Base-by-base conservation (phyloP, 2,329 filamentous ascomycete genomes). In the Pyrenochaeta sp. region DNA sequence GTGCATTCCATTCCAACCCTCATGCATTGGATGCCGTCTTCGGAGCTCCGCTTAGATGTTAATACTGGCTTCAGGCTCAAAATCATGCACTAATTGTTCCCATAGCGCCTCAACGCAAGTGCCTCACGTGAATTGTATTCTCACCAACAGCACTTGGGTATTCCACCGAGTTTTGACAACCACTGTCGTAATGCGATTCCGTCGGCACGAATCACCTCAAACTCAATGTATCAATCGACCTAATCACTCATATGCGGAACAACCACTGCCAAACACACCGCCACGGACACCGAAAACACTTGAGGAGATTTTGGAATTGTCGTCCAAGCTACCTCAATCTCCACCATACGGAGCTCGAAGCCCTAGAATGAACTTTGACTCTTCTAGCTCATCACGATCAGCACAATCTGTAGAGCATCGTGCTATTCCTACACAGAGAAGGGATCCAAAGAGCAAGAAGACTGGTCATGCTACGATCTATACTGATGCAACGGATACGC, bases 401-500 rank as follows among this genome's bases (percentile, higher is more conserved):
- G 40, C 17, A 11, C 17, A 23, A 18, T 40, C 35, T 33, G 17
- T 51, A 42, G 27, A 54, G 30, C 14, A 45, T 7, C 17, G 29
- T 23, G n/a, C 18, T 3, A 14, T 21, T 36, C 46, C 33, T 7
- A 29, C 51, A 0, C 53, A 56, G 5, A 54, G 49, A 10, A 51
- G 59, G 40, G 59, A 55, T 23, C 66, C 65, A 4, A 57, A 54
- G 9, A 72, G 66, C 42, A 56, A 64, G 27, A 73, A 69, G 35
- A 69, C 58, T 3, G 60, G 60, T 5, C 54, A 63, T 33, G 61
- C 63, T 1, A 71, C 64, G 0, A 73, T 74, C 17, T 48, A 52
- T 20, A 73, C 71, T 2, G 66, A 74, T 29, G 60, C 64, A 0
- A 65, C 63, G 1, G 60, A 62, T 17, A 56, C 58, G 1, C 64